A percentile compares a stretch with the other conserved stretches of the same genome.
Evolutionary conservation across 1,284 basidiomycete species (phyloP).

Genomic region (Puccinia sorghi): DNA sequence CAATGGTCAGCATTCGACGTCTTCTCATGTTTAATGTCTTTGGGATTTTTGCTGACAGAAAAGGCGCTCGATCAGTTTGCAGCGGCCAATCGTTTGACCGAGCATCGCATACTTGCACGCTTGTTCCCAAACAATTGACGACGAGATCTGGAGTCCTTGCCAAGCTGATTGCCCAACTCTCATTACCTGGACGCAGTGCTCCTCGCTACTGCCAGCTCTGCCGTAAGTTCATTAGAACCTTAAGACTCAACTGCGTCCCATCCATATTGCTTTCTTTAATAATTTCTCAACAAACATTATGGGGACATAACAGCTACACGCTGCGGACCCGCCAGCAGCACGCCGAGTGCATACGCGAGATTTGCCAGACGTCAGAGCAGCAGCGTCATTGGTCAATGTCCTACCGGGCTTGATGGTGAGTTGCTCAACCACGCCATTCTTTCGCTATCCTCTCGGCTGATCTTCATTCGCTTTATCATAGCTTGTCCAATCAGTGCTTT

Average conservation of each 20-base stretch:
- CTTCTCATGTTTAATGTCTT: neutral
- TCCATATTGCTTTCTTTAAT: neutral
- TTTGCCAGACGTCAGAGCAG: slow-evolving; percentile 10
- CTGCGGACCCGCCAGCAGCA: slow-evolving; percentile 11
- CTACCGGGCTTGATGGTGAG: slow-evolving; percentile 32
- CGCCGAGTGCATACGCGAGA: neutral
- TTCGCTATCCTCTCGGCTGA: neutral
- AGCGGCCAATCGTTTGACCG: slow-evolving; percentile 17
- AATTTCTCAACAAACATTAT: no score
- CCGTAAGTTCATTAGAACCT: slow-evolving; percentile 17
- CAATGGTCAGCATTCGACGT: slow-evolving; percentile 1
- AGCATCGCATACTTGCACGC: slow-evolving; percentile 17
- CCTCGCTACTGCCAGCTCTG: slow-evolving; percentile 33
- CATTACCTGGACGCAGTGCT: slow-evolving; percentile 16
- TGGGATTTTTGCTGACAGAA: neutral
- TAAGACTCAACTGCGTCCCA: neutral
- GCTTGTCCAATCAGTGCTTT: slow-evolving; percentile 46
- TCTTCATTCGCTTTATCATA: neutral
- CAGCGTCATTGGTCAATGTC: slow-evolving; percentile 24
- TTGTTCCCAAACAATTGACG: slow-evolving; percentile 36
- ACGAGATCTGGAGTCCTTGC: slow-evolving; percentile 15
- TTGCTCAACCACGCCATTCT: neutral
- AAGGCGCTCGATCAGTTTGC: slow-evolving; percentile 19
- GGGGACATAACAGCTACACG: slow-evolving; percentile 2
- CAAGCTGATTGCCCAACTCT: slow-evolving; percentile 27